Evolutionary conservation across 2,329 filamentous ascomycete species (phyloP).

Genomic region (Penicillium psychrosexuale): DNA sequence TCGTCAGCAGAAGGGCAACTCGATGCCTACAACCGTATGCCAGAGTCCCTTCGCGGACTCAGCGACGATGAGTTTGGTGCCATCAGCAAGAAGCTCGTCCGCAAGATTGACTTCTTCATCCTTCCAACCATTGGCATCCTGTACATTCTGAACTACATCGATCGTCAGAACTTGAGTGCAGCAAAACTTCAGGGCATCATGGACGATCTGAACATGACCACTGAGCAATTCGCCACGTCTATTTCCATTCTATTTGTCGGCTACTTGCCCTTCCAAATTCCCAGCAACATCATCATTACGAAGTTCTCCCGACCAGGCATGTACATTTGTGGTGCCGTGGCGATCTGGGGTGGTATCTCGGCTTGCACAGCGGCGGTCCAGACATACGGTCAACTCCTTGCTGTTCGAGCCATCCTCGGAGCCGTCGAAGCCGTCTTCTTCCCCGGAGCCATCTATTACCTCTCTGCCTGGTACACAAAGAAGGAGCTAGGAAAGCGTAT

Average conservation of each 20-base stretch:
- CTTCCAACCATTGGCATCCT: slow-evolving; percentile 36
- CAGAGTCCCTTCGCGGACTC: slow-evolving; percentile 25
- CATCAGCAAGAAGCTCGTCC: slow-evolving; percentile 26
- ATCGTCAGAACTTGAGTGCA: slow-evolving; percentile 39
- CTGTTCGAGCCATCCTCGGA: slow-evolving; percentile 58
- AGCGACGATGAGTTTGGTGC: slow-evolving; percentile 20
- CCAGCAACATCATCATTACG: slow-evolving; percentile 52
- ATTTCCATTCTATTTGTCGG: slow-evolving; percentile 29
- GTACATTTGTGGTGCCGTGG: slow-evolving; percentile 54
- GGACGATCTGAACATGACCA: slow-evolving; percentile 40
- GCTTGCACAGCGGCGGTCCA: slow-evolving; percentile 54
- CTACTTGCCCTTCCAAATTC: slow-evolving; percentile 38
- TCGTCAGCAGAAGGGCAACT: slow-evolving; percentile 27
- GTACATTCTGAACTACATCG: slow-evolving; percentile 44
- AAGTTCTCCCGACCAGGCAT: slow-evolving; percentile 51
- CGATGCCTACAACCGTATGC: slow-evolving; percentile 22
- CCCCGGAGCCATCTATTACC: slow-evolving; percentile 43
- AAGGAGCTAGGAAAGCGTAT: slow-evolving; percentile 31
- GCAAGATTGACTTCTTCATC: slow-evolving; percentile 33
- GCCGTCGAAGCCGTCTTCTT: slow-evolving; percentile 63
- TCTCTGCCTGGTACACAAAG: slow-evolving; percentile 44
- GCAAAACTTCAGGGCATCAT: slow-evolving; percentile 44
- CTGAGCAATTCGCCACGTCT: slow-evolving; percentile 34
- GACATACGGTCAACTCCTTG: slow-evolving; percentile 55
- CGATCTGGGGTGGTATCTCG: slow-evolving; percentile 60